These are phyloP conservation scores for Malus domestica DNA, from an alignment of 306 rosid genomes.

Conservation along the genomic window DNA sequence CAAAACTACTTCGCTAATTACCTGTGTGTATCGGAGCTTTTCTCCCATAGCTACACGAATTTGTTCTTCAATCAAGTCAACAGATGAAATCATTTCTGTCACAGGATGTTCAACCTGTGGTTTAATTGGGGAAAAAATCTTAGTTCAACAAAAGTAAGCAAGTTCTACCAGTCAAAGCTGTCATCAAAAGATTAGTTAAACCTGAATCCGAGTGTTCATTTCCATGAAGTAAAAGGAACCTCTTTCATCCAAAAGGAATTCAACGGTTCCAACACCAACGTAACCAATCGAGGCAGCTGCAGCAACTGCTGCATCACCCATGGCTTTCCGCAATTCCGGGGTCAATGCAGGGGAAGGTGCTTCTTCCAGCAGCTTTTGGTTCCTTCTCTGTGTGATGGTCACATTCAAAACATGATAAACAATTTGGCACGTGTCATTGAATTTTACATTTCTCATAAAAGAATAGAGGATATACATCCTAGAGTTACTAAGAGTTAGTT, in stretches of 20 bases:
- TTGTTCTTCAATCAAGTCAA: conserved; percentile 96
- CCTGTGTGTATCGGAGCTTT: conserved; percentile 76
- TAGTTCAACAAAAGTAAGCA: background rate
- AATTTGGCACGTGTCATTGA: background rate
- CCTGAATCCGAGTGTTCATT: conserved; percentile 99
- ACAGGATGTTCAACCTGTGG: conserved; percentile 97
- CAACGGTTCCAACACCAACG: conserved; percentile 88
- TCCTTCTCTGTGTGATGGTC: conserved; percentile 62
- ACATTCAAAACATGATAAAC: background rate
- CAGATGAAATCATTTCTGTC: conserved; percentile 97
- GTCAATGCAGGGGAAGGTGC: conserved; percentile 99
- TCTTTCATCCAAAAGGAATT: conserved; percentile 97
- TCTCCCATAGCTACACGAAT: conserved; percentile 94
- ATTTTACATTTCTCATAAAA: background rate
- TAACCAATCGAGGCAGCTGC: conserved; percentile 99
- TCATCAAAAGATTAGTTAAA: conserved; percentile 21
- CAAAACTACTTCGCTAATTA: conserved; percentile 24
- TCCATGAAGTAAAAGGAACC: conserved; percentile 99
- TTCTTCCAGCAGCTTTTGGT: conserved; percentile 95
- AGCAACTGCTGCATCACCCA: conserved; percentile 98
- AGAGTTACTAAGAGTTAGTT: background rate
- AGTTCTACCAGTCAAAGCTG: background rate
- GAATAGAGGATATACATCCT: background rate
- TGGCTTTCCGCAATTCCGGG: conserved; percentile 85
- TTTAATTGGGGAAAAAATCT: background rate